phyloP scores from a whole-genome alignment of 768 basidiomycete species.

The Pleurotus giganteus region DNA sequence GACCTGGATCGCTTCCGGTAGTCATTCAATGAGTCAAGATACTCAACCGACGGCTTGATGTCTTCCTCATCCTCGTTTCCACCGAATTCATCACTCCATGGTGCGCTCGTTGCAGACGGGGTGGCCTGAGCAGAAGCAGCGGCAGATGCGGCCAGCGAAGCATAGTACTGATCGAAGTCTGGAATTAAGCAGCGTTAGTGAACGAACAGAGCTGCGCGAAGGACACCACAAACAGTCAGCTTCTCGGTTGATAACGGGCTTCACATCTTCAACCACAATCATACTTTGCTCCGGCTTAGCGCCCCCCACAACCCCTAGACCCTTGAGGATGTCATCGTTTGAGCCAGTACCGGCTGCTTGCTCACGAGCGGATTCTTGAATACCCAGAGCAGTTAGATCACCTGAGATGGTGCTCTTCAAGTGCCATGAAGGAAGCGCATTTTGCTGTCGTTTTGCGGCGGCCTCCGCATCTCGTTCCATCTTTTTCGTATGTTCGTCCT shows the following conservation, averaged over 20 bases:
- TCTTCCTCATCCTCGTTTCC: constrained; percentile 66
- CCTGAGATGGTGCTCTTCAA: constrained; percentile 94
- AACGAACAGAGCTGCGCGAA: not conserved
- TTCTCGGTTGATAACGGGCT: constrained; percentile 52
- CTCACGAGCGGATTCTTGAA: constrained; percentile 64
- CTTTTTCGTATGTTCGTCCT: constrained; percentile 74
- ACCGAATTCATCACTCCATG: constrained; percentile 44
- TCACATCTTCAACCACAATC: constrained; percentile 27
- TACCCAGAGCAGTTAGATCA: constrained; percentile 83
- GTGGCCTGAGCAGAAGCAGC: constrained; percentile 60
- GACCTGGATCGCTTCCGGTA: constrained; percentile 76
- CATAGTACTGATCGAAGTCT: constrained; percentile 86
- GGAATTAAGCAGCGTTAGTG: constrained; percentile 2
- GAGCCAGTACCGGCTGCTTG: constrained; percentile 39
- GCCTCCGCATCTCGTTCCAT: constrained; percentile 78
- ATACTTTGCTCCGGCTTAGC: constrained; percentile 15
- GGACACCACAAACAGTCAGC: constrained; percentile 51
- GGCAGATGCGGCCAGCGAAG: constrained; percentile 63
- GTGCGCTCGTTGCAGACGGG: constrained; percentile 50
- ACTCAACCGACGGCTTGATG: constrained; percentile 61
- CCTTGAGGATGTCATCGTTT: constrained; percentile 73
- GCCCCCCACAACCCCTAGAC: constrained; percentile 57
- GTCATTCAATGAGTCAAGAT: constrained; percentile 68
- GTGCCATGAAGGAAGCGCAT: constrained; percentile 92
- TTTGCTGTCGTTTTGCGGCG: constrained; percentile 85